Evolutionary conservation across 2,329 filamentous ascomycete species (phyloP), one percentile per base, ranked within the genome.

Genomic region (Colletotrichum abscissum): DNA sequence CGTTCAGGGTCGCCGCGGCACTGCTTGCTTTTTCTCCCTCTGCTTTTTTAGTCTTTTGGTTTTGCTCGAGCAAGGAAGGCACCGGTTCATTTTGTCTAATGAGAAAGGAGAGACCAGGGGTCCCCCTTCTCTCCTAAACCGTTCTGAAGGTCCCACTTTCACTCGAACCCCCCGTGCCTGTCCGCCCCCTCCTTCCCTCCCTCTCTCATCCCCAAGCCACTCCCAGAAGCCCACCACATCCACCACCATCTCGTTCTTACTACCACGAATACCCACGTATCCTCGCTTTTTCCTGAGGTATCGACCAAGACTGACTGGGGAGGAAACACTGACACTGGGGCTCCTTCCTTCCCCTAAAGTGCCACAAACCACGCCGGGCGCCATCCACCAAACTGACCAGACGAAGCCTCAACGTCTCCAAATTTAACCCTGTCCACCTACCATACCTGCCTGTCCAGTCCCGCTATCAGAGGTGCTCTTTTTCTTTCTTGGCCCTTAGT

Each of bases 51-150:
- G 33, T 69, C 38, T 72, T 66, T 66, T 30, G 56, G 62, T 16
- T 49, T 66, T 30, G 8, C 62, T 35, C 14, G 46, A n/a, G n/a
- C 67, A 71, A 66, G 71, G 71, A 71, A 73, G 38, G 38, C 67
- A 52, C 49, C 42, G 8, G 11, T 30, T 68, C 19, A 46, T 46
- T 62, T 26, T 56, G 54, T 60, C 24, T 67, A 57, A 64, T 62
- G 67, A 63, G 71, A 71, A 73, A 70, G 60, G 71, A 71, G 71
- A 66, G 55, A 58, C 67, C 71, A 57, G 71, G 71, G 71, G 55
- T 8, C 35, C 67, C 70, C 63, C 46, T 66, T 71, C 67, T 60
- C 56, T 71, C 71, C 71, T 73, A 66, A 71, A 71, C 55, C 46
- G 60, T 70, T 49, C 62, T 62, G 46, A 69, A 66, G 42, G 67